Evolutionary conservation across 169 alveolate species (phyloP).

Genomic region (Plasmodium fragile): DNA sequence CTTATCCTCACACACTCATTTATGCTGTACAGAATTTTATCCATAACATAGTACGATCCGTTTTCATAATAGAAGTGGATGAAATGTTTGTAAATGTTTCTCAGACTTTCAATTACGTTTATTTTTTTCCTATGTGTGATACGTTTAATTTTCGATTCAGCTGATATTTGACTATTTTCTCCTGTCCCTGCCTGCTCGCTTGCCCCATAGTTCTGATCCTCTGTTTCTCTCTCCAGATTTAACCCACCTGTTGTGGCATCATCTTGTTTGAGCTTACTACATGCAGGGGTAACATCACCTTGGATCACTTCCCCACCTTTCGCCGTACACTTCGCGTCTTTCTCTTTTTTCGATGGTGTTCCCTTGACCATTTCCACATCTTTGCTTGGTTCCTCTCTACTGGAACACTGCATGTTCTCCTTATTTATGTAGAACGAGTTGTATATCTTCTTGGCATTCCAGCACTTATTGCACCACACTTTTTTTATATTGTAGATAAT

Average conservation of each 20-base stretch:
- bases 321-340: neutral
- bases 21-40: conserved; percentile 24
- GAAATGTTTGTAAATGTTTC: neutral
- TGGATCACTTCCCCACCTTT: neutral
- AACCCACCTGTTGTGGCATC: neutral
- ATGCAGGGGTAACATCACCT: neutral
- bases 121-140: neutral
- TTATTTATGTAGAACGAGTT: conserved; percentile 23
- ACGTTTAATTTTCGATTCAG: neutral
- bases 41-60: conserved; percentile 32
- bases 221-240: neutral
- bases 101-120: conserved; percentile 4
- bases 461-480: conserved; percentile 82
- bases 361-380: neutral
- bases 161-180: neutral
- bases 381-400: neutral
- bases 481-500: conserved; percentile 78
- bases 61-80: conserved; percentile 53
- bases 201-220: neutral
- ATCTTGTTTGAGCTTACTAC: neutral
- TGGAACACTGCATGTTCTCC: conserved; percentile 6
- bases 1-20: conserved; percentile 46
- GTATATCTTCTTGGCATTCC: conserved; percentile 43
- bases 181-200: neutral
- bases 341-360: neutral